Percentiles rank a stretch among this genome's conserved stretches.
Evolutionary conservation across 2,329 filamentous ascomycete species (phyloP).

Genomic region (Fusarium longipes): DNA sequence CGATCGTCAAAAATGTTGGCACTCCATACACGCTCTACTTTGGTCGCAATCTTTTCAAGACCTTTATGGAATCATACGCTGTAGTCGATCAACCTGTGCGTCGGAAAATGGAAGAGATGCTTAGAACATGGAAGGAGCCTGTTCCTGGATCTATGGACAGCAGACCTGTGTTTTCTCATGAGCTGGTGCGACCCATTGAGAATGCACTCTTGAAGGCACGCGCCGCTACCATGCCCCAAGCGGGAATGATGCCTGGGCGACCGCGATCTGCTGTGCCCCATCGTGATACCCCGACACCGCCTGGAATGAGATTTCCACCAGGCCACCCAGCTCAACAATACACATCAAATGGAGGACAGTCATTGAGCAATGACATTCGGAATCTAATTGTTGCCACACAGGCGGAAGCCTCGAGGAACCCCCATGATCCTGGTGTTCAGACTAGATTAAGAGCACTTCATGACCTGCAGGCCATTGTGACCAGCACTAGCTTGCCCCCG

Average conservation of each 20-base stretch:
- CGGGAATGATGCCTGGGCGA: constrained; percentile 59
- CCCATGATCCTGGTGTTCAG: constrained; percentile 79
- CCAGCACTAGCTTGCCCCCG: constrained; percentile 79
- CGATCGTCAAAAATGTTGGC: constrained; percentile 97
- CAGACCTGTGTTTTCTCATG: constrained; percentile 89
- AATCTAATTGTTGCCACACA: constrained; percentile 79
- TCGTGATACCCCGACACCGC: constrained; percentile 80
- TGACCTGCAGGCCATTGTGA: constrained; percentile 80
- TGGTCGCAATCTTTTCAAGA: constrained; percentile 88
- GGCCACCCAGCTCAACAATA: constrained; percentile 47
- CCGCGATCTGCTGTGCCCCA: constrained; percentile 67
- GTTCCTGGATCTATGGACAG: constrained; percentile 93
- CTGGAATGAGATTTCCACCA: constrained; percentile 55
- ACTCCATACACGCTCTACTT: constrained; percentile 97
- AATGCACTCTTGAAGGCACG: constrained; percentile 89
- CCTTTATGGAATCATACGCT: constrained; percentile 96
- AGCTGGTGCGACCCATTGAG: constrained; percentile 91
- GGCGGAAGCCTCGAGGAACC: constrained; percentile 78
- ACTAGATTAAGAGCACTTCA: constrained; percentile 85
- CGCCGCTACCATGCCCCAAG: constrained; percentile 67
- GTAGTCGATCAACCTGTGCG: constrained; percentile 85
- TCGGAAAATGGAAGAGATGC: constrained; percentile 94
- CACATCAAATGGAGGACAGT: constrained; percentile 49
- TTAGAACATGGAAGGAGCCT: constrained; percentile 97
- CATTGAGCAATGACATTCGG: constrained; percentile 85